Conservation (phyloP, 768 basidiomycete genomes). For the Lyophyllum semitale region DNA sequence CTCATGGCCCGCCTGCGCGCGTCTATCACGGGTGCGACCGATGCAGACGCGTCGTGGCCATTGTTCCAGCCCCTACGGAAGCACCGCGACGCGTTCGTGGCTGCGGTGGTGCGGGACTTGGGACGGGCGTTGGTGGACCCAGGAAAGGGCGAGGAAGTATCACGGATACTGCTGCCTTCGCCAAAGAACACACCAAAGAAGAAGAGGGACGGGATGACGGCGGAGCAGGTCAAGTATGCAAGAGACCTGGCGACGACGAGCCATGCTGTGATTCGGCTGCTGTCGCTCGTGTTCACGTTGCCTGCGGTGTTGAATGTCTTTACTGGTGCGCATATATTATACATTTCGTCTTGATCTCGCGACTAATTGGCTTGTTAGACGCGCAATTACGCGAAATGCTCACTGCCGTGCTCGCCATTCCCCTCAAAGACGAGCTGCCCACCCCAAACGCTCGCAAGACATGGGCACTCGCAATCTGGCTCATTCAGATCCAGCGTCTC, state of each 20-base stretch:
- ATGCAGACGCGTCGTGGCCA: slow-evolving; percentile 66
- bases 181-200: slow-evolving; percentile 65
- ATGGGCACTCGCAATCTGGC: slow-evolving; percentile 73
- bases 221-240: slow-evolving; percentile 76
- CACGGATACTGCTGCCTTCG: slow-evolving; percentile 54
- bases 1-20: slow-evolving; percentile 66
- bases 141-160: slow-evolving; percentile 26
- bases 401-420: slow-evolving; percentile 68
- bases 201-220: slow-evolving; percentile 72
- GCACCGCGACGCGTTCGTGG: slow-evolving; percentile 50
- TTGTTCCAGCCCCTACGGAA: slow-evolving; percentile 71
- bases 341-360: slow-evolving; percentile 13
- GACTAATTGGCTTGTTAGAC: slow-evolving; percentile 38
- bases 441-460: slow-evolving; percentile 89
- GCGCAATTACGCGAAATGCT: slow-evolving; percentile 60
- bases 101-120: slow-evolving; percentile 69
- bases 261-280: slow-evolving; percentile 69
- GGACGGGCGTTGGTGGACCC: slow-evolving; percentile 67
- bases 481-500: slow-evolving; percentile 71
- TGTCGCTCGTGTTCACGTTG: slow-evolving; percentile 59
- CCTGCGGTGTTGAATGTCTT: slow-evolving; percentile 64
- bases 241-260: slow-evolving; percentile 76
- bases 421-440: slow-evolving; percentile 66
- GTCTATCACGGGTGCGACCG: slow-evolving; percentile 41
- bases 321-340: slow-evolving; percentile 45